Evolutionary conservation across 805 yeast species (phyloP).

Genomic region (Jamesozyma piceae): DNA sequence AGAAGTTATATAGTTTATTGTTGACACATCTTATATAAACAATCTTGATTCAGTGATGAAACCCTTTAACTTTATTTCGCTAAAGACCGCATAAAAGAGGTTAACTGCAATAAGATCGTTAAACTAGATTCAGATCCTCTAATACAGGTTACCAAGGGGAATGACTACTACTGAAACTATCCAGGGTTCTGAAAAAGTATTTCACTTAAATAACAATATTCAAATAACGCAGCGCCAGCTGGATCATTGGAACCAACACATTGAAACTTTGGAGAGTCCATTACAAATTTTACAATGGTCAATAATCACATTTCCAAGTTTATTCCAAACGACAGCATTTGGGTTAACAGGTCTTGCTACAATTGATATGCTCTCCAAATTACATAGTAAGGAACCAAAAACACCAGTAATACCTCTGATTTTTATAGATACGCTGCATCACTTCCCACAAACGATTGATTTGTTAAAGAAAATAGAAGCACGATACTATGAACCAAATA

Average conservation of each 20-base stretch:
- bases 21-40: no score
- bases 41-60: no score
- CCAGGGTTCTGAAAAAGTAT: constrained; percentile 2
- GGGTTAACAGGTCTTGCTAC: constrained; percentile 89
- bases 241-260: constrained; percentile 52
- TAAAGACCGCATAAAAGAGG: no score
- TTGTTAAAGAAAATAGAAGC: constrained; percentile 50
- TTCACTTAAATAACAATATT: constrained; percentile 26
- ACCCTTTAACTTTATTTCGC: no score
- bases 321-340: constrained; percentile 89
- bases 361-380: constrained; percentile 64
- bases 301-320: constrained; percentile 65
- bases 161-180: neutral
- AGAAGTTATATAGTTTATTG: no score
- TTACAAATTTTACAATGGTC: constrained; percentile 78
- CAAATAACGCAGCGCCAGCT: constrained; percentile 45
- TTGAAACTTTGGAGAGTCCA: constrained; percentile 46
- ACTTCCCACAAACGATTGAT: constrained; percentile 87
- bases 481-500: constrained; percentile 36
- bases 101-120: no score
- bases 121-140: no score
- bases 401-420: constrained; percentile 48
- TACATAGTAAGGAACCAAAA: constrained; percentile 23
- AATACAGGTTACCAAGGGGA: no score
- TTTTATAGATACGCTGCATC: constrained; percentile 84